These are phyloP conservation scores for Isoetes engelmannii DNA, from an alignment of 83 land plant species.

Conservation along the genomic window DNA sequence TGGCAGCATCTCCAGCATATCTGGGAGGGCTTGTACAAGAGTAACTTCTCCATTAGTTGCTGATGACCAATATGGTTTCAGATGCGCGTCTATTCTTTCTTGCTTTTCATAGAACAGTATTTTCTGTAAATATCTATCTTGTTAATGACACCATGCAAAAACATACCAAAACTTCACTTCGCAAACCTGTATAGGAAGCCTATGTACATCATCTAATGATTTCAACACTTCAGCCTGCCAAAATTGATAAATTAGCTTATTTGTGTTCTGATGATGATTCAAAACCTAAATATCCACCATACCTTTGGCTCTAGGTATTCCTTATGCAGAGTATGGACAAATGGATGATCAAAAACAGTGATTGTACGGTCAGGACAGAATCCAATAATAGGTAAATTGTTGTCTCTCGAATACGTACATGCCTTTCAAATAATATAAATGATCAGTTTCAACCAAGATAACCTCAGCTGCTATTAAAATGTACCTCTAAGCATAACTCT, in stretches of 20 bases:
- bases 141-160: too few species aligned
- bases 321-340: conserved; percentile 68
- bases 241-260: too few species aligned
- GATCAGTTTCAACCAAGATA: neutral
- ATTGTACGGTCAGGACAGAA: conserved; percentile 73
- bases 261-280: too few species aligned
- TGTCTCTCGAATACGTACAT: conserved; percentile 57
- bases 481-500: conserved; percentile 69
- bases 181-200: too few species aligned
- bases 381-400: conserved; percentile 61
- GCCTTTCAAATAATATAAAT: conserved; percentile 39
- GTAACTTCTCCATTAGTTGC: conserved; percentile 47
- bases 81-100: conserved; percentile 43
- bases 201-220: too few species aligned
- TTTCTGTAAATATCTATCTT: conserved; percentile 46
- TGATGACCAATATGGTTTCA: conserved; percentile 79
- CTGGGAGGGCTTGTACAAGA: conserved; percentile 69
- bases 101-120: conserved; percentile 57
- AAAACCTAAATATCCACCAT: neutral
- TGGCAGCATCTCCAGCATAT: conserved; percentile 90
- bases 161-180: too few species aligned
- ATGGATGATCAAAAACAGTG: conserved; percentile 66
- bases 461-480: neutral
- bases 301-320: conserved; percentile 89
- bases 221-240: too few species aligned